Conservation (phyloP, 306 rosid species). For the Cucurbita maxima region DNA sequence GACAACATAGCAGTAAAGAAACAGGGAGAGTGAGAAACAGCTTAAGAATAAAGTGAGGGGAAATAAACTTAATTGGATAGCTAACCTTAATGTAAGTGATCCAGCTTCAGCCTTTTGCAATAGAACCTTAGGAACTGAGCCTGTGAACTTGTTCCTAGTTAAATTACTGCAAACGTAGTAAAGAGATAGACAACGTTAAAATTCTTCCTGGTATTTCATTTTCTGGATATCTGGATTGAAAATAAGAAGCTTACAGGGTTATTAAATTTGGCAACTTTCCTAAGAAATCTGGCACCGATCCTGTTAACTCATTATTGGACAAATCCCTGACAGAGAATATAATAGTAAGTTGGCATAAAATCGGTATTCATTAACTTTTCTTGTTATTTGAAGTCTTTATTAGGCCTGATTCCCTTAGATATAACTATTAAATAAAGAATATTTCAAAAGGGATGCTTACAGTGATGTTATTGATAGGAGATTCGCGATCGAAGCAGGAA, state of each 20-base stretch:
- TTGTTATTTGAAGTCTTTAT: neutral
- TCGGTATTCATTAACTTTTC: neutral
- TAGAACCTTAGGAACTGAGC: constrained; percentile 12
- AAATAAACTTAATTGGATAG: neutral
- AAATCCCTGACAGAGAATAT: constrained; percentile 18
- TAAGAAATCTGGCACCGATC: constrained; percentile 20
- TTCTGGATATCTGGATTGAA: neutral
- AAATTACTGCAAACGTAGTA: neutral
- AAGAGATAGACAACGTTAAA: neutral
- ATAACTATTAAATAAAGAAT: neutral
- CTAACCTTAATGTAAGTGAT: constrained; percentile 1
- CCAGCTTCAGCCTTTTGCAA: neutral
- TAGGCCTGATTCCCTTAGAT: neutral
- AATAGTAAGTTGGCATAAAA: neutral
- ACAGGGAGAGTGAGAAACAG: neutral
- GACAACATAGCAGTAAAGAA: neutral
- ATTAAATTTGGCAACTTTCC: constrained; percentile 10
- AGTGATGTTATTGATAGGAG: constrained; percentile 21
- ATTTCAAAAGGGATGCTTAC: constrained; percentile 22
- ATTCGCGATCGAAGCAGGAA: constrained; percentile 17
- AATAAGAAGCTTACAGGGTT: constrained; percentile 17
- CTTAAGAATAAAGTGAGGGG: neutral
- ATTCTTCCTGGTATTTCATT: neutral
- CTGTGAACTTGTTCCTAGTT: constrained; percentile 10
- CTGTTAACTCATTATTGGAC: constrained; percentile 29